phyloP scores from a whole-genome alignment of 306 rosid species.

The Lathyrus tuberosus region DNA sequence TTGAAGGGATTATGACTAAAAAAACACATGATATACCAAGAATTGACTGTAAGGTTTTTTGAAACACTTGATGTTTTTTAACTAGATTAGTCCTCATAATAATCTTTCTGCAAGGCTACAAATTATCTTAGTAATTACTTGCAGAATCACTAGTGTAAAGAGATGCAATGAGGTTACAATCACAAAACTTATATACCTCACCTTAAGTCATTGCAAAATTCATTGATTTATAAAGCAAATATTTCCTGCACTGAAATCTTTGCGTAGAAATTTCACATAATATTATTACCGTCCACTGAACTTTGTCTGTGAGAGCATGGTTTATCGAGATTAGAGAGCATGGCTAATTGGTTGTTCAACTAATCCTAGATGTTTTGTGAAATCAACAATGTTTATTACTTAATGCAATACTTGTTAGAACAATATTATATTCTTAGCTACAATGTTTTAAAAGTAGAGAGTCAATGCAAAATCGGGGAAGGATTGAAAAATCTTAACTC shows the following conservation, averaged over 20 bases:
- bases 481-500: too few species aligned
- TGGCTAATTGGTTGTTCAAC: background rate
- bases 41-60: slow-evolving; percentile 5
- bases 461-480: too few species aligned
- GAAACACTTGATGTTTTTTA: background rate
- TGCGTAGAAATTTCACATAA: background rate
- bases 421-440: background rate
- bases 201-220: background rate
- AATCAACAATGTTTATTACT: background rate
- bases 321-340: background rate
- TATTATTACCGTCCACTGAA: background rate
- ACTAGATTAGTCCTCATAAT: background rate
- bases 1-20: slow-evolving; percentile 10
- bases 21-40: background rate
- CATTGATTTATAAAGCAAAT: background rate
- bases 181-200: background rate
- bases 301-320: background rate
- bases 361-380: background rate
- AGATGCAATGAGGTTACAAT: background rate
- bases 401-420: background rate
- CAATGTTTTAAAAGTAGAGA: too few species aligned
- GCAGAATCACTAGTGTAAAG: background rate
- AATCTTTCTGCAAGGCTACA: background rate
- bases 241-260: background rate
- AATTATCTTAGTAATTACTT: background rate